Evolutionary conservation across 768 basidiomycete genomes (phyloP), one percentile per base, ranked within the genome.

Genomic region (Termitomyces sp.): DNA sequence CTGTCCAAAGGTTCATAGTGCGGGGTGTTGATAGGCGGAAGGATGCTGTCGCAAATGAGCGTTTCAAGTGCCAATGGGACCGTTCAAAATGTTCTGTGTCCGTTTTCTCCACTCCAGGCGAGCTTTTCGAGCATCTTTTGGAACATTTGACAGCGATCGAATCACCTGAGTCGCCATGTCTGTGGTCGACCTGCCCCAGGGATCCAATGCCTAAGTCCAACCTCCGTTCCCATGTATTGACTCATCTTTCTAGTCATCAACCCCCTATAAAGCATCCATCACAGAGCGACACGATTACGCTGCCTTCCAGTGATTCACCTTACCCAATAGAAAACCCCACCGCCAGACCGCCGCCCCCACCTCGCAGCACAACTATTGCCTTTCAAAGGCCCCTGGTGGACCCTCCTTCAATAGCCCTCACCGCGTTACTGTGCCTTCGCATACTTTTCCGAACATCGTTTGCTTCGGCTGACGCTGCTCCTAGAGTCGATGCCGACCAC

Each of bases 361-460:
- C 88, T n/a, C 87, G 87, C 2, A 80, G 80, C 36, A 81, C 86
- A 0, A 75, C 76, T 3, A 78, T 95, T 52, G 79, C 77, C 11
- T 91, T 86, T 71, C 77, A 79, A 65, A 76, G 79, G 32, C 87
- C 90, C 1, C 74, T 78, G 0, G 75, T 77, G 3, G 86, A 94
- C 67, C 86, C 91, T 8, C 85, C 89, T 2, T 85, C 89, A 15
- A 84, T 81, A 55, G 87, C 93, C 4, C 83, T 96, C 38, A 90
- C 92, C 0, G 89, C 94, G 3, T 76, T 95, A 16, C 82, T 96
- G 24, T 85, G 92, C 62, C 82, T 96, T 51, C 90, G 95, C 9
- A 87, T 94, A 60, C 79, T 96, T 20, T 95, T 92, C 71, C 82
- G 91, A 49, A 84, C 86, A 5, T 85, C 94, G 1, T 92, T 93